These are phyloP conservation scores for Knufia petricola DNA, from an alignment of 2,329 filamentous ascomycete genomes.

Conservation along the genomic window DNA sequence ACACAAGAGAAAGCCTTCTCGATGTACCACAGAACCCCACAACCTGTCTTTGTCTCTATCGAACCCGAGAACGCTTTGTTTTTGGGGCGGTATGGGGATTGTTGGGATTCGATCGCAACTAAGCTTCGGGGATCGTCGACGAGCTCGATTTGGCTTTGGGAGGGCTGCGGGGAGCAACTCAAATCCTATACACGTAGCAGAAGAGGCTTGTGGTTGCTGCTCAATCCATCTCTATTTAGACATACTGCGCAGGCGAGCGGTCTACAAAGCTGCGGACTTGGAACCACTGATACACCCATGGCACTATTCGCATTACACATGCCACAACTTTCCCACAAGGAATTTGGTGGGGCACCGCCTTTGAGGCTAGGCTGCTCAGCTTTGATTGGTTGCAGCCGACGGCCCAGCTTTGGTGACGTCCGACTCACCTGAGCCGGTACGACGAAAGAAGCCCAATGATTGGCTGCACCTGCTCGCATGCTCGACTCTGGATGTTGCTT, in stretches of 20 bases:
- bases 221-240: too few species aligned
- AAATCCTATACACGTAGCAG: neutral
- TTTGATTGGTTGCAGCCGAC: slow-evolving; percentile 3
- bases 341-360: slow-evolving; percentile 5
- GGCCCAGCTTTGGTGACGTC: neutral
- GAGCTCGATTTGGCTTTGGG: neutral
- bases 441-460: neutral
- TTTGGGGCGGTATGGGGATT: neutral
- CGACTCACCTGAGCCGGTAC: neutral
- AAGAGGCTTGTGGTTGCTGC: neutral
- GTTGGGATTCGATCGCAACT: slow-evolving; percentile 1
- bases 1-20: neutral
- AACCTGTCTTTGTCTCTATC: neutral
- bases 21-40: neutral
- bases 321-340: slow-evolving; percentile 2
- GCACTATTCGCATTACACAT: slow-evolving; percentile 5
- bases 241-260: neutral
- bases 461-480: neutral
- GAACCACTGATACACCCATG: neutral
- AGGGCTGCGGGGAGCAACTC: neutral
- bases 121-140: neutral
- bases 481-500: neutral
- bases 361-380: neutral
- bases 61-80: neutral
- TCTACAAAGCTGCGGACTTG: neutral